Percentiles rank a stretch among this genome's conserved stretches.
Conservation (phyloP, 108 stramenopile genomes). For the Asterionellopsis glacialis region DNA sequence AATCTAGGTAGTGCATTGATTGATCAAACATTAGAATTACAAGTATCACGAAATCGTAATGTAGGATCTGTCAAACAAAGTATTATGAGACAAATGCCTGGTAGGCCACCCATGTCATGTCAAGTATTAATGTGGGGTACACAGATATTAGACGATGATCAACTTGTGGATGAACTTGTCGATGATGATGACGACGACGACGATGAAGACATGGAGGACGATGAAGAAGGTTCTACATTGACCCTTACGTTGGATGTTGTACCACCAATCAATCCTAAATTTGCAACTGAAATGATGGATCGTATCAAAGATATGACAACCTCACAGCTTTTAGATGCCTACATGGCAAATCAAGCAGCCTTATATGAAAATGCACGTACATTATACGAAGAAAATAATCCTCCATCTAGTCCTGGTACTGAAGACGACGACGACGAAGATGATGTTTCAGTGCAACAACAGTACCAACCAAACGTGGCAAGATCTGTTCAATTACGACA, state of each 20-base stretch:
- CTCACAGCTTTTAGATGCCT: conserved; percentile 62
- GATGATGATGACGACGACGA: conserved; percentile 59
- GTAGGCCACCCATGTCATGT: conserved; percentile 45
- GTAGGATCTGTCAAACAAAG: conserved; percentile 51
- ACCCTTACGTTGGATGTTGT: conserved; percentile 52
- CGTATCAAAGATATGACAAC: conserved; percentile 40
- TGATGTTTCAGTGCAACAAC: conserved; percentile 2
- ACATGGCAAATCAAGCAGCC: conserved; percentile 59
- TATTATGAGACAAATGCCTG: conserved; percentile 48
- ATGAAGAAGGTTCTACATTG: conserved; percentile 30
- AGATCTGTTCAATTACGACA: conserved; percentile 29
- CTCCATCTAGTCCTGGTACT: background rate
- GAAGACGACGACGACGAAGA: conserved; percentile 21
- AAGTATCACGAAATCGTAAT: conserved; percentile 44
- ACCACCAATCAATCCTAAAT: conserved; percentile 75
- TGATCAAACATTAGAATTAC: conserved; percentile 65
- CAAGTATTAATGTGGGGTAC: conserved; percentile 43
- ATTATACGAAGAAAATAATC: conserved; percentile 1
- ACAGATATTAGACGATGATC: conserved; percentile 48
- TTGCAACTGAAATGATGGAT: conserved; percentile 49
- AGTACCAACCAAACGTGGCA: conserved; percentile 10
- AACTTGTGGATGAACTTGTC: conserved; percentile 58
- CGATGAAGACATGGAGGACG: conserved; percentile 50
- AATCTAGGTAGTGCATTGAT: conserved; percentile 42
- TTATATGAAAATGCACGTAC: conserved; percentile 26